Percentiles rank a stretch among this genome's conserved stretches.
phyloP scores from a whole-genome alignment of 768 basidiomycete genomes.

The Serendipita sp. region DNA sequence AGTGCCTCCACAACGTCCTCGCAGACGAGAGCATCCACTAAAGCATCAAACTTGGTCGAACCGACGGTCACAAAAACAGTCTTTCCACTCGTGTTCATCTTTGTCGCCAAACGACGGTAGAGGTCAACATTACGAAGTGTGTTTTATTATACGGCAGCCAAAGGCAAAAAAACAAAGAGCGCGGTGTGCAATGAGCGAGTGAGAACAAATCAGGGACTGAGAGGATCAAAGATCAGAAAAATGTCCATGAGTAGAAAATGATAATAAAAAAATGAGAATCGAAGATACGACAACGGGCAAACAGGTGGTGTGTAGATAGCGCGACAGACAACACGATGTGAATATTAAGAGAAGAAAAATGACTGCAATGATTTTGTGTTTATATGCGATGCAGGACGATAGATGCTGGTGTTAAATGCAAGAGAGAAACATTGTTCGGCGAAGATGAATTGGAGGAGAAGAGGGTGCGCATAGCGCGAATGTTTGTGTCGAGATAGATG shows the following conservation, averaged over 20 bases:
- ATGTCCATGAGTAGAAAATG: no score
- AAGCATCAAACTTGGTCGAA: slow-evolving; percentile 69
- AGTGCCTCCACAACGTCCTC: slow-evolving; percentile 42
- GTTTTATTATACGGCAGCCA: background rate
- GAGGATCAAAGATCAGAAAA: background rate
- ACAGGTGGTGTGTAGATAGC: no score
- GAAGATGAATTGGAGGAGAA: background rate
- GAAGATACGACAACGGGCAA: no score
- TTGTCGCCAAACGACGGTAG: background rate
- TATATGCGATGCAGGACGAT: background rate
- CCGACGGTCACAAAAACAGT: slow-evolving; percentile 70
- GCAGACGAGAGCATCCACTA: slow-evolving; percentile 47
- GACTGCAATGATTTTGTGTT: no score
- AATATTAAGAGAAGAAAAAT: no score
- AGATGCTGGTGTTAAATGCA: background rate
- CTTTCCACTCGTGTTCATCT: background rate
- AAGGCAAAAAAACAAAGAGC: no score
- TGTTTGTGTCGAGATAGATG: no score
- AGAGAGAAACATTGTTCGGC: background rate
- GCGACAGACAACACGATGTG: no score
- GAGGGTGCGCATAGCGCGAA: background rate
- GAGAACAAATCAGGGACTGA: background rate
- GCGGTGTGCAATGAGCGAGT: background rate
- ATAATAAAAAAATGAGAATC: no score
- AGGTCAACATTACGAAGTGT: background rate